These are phyloP conservation scores for Pezicula rhizophila DNA, from an alignment of 2,329 filamentous ascomycete species.

Conservation along the genomic window DNA sequence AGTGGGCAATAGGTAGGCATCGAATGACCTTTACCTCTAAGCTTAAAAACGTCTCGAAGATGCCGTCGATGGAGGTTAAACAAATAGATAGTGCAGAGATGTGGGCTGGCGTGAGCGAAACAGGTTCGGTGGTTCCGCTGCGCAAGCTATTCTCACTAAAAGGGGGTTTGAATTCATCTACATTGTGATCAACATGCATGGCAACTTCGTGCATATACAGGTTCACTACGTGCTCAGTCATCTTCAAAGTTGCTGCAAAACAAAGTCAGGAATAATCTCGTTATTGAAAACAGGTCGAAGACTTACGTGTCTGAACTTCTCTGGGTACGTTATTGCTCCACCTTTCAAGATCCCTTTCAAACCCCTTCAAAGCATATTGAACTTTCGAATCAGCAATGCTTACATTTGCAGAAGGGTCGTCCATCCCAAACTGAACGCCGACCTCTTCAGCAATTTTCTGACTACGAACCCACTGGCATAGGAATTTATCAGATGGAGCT, in stretches of 20 bases:
- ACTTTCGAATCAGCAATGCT: constrained; percentile 49
- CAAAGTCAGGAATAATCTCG: constrained; percentile 2
- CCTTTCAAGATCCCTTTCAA: constrained; percentile 45
- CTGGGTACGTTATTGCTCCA: constrained; percentile 38
- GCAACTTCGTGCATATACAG: constrained; percentile 55
- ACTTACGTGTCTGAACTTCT: constrained; percentile 27
- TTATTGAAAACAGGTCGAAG: background rate
- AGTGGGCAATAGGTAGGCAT: constrained; percentile 41
- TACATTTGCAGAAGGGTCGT: constrained; percentile 32
- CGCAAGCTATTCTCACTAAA: constrained; percentile 26
- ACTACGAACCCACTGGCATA: constrained; percentile 36
- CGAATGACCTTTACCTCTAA: constrained; percentile 42
- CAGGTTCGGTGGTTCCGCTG: constrained; percentile 8
- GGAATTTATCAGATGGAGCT: constrained; percentile 30
- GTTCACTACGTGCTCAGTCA: constrained; percentile 47
- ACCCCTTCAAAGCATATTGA: constrained; percentile 46
- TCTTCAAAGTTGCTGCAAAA: constrained; percentile 36
- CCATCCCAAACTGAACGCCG: constrained; percentile 48
- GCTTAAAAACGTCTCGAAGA: constrained; percentile 44
- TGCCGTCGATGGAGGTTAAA: constrained; percentile 44
- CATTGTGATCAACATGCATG: constrained; percentile 49
- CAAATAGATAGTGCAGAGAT: constrained; percentile 47
- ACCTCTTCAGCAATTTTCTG: constrained; percentile 50
- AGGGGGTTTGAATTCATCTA: constrained; percentile 41
- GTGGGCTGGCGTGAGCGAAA: constrained; percentile 31